Percentiles rank a stretch among this genome's conserved stretches.
phyloP scores from a whole-genome alignment of 257 asterid species.

The Apocynum venetum region DNA sequence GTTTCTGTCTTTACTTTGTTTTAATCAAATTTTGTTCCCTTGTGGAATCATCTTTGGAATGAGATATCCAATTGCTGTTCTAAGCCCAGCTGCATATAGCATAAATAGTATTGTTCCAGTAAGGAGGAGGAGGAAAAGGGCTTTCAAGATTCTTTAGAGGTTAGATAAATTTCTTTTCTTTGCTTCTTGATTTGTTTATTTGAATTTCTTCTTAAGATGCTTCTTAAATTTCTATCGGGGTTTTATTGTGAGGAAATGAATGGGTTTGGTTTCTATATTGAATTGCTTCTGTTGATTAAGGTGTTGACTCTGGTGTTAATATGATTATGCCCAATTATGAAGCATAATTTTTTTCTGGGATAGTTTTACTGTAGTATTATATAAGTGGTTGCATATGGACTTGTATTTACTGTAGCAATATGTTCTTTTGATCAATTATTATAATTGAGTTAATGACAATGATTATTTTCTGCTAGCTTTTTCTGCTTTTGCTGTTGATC shows the following conservation, averaged over 20 bases:
- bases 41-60: not conserved
- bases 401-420: slow-evolving; percentile 5
- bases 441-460: slow-evolving; percentile 1
- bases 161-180: not conserved
- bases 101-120: not conserved
- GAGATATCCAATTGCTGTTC: not conserved
- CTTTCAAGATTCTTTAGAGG: slow-evolving; percentile 20
- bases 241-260: not conserved
- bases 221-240: not conserved
- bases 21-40: not conserved
- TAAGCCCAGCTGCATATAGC: slow-evolving; percentile 2
- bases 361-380: not conserved
- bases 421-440: slow-evolving; percentile 9
- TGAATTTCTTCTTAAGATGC: not conserved
- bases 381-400: not conserved
- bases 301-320: not conserved
- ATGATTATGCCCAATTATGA: slow-evolving; percentile 21
- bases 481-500: slow-evolving; percentile 11
- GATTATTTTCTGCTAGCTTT: slow-evolving; percentile 6
- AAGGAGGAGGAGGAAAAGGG: slow-evolving; percentile 4
- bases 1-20: slow-evolving; percentile 9
- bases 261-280: not conserved
- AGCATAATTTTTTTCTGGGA: not conserved
- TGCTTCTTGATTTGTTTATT: not conserved
- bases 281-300: slow-evolving; percentile 3